Conservation (phyloP, 768 basidiomycete genomes). For the Lentinula sp. region DNA sequence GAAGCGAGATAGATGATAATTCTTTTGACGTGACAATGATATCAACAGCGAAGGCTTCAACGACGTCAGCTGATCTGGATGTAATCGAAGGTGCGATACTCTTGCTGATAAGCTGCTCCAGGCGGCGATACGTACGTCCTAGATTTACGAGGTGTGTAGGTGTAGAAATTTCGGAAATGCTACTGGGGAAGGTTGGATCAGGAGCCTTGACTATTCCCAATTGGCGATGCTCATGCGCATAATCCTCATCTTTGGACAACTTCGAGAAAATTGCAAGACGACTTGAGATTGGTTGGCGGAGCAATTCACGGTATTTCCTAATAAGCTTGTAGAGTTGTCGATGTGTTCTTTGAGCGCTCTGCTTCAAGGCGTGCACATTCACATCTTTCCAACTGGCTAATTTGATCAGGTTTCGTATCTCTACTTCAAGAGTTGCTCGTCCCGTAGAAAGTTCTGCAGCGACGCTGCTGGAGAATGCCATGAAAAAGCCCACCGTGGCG, state of each 20-base stretch:
- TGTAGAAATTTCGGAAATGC: background rate
- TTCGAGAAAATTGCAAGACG: conserved; percentile 31
- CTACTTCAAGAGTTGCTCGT: conserved; percentile 63
- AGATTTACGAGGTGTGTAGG: conserved; percentile 20
- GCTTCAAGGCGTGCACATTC: conserved; percentile 89
- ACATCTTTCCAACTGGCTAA: conserved; percentile 98
- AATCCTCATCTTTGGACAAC: conserved; percentile 25
- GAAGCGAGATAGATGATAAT: conserved; percentile 43
- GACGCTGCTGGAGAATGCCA: conserved; percentile 50
- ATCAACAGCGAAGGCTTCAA: conserved; percentile 53
- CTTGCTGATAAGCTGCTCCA: conserved; percentile 34
- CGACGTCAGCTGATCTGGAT: conserved; percentile 28
- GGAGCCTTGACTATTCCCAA: background rate
- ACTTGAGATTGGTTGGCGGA: conserved; percentile 64
- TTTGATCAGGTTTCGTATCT: conserved; percentile 82
- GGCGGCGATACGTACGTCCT: conserved; percentile 43
- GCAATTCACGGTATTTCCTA: conserved; percentile 84
- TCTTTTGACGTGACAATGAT: conserved; percentile 59
- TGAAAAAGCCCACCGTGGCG: conserved; percentile 57
- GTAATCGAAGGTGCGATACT: conserved; percentile 38
- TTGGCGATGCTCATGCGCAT: background rate
- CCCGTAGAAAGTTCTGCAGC: conserved; percentile 45
- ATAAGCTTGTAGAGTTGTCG: conserved; percentile 86
- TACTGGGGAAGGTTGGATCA: background rate
- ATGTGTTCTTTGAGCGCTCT: conserved; percentile 87